Conservation (phyloP, 257 asterid genomes). For the Capsicum rhomboideum region DNA sequence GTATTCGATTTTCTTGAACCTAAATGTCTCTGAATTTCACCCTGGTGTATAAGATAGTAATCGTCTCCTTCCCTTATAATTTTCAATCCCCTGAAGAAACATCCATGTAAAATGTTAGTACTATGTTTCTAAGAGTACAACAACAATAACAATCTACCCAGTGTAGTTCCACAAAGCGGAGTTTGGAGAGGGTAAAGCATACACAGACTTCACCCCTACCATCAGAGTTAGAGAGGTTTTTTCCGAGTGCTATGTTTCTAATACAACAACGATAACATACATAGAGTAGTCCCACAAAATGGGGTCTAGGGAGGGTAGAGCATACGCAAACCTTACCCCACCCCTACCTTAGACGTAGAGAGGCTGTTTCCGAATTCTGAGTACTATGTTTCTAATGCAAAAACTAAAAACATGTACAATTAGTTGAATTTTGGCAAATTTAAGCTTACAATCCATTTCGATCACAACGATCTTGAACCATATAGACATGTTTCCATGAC, state of each 20-base stretch:
- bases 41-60: constrained; percentile 60
- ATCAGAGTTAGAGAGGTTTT: neutral
- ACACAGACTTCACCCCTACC: neutral
- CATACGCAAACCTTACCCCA: neutral
- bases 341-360: neutral
- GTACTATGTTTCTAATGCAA: neutral
- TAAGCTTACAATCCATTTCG: constrained; percentile 68
- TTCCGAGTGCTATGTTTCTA: neutral
- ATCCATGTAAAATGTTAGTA: neutral
- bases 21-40: constrained; percentile 61
- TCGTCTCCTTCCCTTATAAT: constrained; percentile 82
- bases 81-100: constrained; percentile 56
- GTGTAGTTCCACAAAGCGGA: too few species aligned
- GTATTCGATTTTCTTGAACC: constrained; percentile 36
- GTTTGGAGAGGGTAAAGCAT: neutral
- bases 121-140: neutral
- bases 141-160: neutral
- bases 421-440: neutral
- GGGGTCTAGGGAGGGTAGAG: neutral
- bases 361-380: neutral
- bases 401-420: neutral
- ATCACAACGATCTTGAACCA: constrained; percentile 69
- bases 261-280: neutral
- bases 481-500: constrained; percentile 68
- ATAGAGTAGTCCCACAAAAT: neutral